Evolutionary conservation across 2,329 filamentous ascomycete genomes (phyloP), one percentile per base, ranked within the genome.

Genomic region (Tolypocladium tundrense): DNA sequence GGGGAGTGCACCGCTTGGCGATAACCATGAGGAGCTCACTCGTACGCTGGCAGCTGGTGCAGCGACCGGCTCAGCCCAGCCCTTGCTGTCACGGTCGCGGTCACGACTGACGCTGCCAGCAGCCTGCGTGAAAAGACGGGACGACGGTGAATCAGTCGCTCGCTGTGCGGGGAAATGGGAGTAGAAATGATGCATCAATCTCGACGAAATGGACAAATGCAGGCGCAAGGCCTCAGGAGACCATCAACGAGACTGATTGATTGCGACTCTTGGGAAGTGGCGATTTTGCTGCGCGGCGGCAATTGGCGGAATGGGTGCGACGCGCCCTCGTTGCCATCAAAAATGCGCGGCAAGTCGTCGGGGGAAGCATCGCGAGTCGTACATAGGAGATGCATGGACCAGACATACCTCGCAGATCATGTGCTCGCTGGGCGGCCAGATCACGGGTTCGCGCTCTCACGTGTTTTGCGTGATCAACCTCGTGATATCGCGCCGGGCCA

Each of bases 361-460:
- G 16, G 27, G 19, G 48, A 54, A 41, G 11, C 59, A 60, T 62
- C 61, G 62, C 56, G 58, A 65, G 51, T 45, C 56, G 37, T 31
- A 51, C 48, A 55, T 56, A 60, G 45, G 53, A 65, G 62, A 62
- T 65, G 58, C 59, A 56, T 61, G 60, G 60, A 63, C 64, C 64
- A 66, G 66, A 74, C 73, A 73, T 75, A 76, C 74, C 74, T 73
- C 63, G 67, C 66, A 70, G 73, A 76, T 76, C 74, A 76, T 76
- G 74, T 76, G 74, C 72, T 69, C 56, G 45, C 45, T 4, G 45
- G 43, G 43, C 43, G 43, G 60, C 64, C 68, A 73, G 71, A 77
- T 76, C 74, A 76, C 74, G 74, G 74, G 73, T 73, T 73, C 70
- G 61, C 64, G 64, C 64, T 66, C 72, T 75, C 74, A 76, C 73